A percentile compares a stretch with the other conserved stretches of the same genome.
Conservation (phyloP, 495 filamentous ascomycete genomes). For the Penicillium cataractarum region DNA sequence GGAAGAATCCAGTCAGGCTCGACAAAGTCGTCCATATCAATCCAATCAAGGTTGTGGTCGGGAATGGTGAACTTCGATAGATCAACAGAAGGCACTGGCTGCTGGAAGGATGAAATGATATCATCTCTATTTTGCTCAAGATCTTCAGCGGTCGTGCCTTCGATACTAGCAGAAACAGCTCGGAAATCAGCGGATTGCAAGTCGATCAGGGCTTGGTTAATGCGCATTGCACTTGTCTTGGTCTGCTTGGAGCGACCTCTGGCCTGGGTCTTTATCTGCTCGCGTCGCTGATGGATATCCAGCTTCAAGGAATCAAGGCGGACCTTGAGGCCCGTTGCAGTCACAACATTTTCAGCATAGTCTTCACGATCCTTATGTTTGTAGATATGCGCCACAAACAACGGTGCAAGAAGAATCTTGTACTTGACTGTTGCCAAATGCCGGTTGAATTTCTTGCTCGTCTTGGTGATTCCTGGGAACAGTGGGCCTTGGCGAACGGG, state of each 20-base stretch:
- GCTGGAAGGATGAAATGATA: constrained; percentile 59
- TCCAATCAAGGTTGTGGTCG: constrained; percentile 91
- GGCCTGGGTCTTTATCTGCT: constrained; percentile 82
- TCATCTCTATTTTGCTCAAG: constrained; percentile 63
- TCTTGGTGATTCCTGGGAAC: constrained; percentile 91
- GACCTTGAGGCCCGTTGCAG: constrained; percentile 91
- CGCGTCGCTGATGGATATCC: constrained; percentile 91
- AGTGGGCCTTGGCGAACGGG: constrained; percentile 89
- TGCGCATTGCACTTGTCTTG: constrained; percentile 88
- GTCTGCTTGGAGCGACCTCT: constrained; percentile 70
- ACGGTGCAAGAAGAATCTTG: constrained; percentile 84
- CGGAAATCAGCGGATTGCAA: constrained; percentile 90
- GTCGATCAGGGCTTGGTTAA: constrained; percentile 91
- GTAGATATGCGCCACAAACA: constrained; percentile 96
- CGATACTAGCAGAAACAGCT: constrained; percentile 89
- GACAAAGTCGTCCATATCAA: constrained; percentile 99
- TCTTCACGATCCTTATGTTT: constrained; percentile 97
- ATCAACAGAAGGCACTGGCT: constrained; percentile 60
- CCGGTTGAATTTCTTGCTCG: constrained; percentile 96
- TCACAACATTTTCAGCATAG: constrained; percentile 75
- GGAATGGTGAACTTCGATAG: constrained; percentile 91
- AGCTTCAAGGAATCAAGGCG: constrained; percentile 94
- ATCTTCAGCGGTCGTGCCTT: constrained; percentile 73
- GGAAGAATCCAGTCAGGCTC: constrained; percentile 96
- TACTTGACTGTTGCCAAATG: constrained; percentile 98